phyloP scores from a whole-genome alignment of 306 rosid species.

The Geum urbanum region DNA sequence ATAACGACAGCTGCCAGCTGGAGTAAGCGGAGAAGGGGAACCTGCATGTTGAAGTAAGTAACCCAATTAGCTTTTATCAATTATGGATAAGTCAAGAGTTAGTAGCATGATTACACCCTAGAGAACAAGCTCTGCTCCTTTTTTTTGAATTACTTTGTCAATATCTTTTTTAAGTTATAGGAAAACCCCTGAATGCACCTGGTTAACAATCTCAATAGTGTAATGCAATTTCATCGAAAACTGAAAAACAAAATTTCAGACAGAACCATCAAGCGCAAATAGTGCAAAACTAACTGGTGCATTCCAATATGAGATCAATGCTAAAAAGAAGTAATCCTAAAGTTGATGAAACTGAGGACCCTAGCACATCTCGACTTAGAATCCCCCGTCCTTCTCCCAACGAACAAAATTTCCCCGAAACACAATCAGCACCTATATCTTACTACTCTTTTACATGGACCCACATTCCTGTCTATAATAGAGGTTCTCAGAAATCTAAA shows the following conservation, averaged over 20 bases:
- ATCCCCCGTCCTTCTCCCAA: not conserved
- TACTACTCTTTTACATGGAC: constrained; percentile 18
- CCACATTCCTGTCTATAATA: constrained; percentile 3
- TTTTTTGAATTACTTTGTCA: constrained; percentile 9
- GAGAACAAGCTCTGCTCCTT: not conserved
- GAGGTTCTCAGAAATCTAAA: not conserved
- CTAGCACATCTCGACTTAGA: not conserved
- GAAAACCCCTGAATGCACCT: not conserved
- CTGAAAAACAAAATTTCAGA: not conserved
- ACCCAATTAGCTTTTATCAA: not conserved
- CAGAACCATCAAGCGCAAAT: not conserved
- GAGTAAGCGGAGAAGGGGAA: constrained; percentile 84
- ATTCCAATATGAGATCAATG: not conserved
- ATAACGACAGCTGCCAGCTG: constrained; percentile 83
- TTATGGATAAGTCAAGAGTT: not conserved
- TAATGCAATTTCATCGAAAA: too few relatives aligned
- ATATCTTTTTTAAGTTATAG: not conserved
- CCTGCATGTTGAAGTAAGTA: constrained; percentile 40
- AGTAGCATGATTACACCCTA: not conserved
- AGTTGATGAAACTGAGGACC: not conserved
- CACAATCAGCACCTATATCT: not conserved
- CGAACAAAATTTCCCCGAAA: not conserved
- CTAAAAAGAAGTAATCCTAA: not conserved
- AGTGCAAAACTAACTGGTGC: not conserved
- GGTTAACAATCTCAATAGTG: not conserved